phyloP scores from a whole-genome alignment of 225 moss, liverwort and hornwort species.

The Bryum argenteum region DNA sequence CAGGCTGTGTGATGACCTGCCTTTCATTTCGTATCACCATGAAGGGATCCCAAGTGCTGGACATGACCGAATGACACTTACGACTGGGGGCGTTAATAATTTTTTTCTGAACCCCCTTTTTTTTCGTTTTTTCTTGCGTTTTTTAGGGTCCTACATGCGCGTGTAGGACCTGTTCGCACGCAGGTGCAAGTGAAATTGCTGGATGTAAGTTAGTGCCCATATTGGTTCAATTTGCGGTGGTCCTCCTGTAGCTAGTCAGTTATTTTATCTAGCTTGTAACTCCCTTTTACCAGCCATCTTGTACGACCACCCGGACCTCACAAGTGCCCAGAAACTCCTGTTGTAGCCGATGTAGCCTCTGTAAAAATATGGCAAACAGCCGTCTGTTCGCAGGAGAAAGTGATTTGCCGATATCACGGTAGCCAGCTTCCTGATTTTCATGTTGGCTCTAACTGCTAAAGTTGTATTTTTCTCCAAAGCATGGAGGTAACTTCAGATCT shows the following conservation, averaged over 20 bases:
- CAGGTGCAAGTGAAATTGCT: constrained; percentile 28
- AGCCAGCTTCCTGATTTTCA: no score
- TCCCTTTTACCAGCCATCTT: background rate
- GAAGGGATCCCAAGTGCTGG: constrained; percentile 5
- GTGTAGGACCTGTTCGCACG: constrained; percentile 25
- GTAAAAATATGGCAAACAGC: no score
- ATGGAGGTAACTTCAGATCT: no score
- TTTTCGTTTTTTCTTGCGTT: constrained; percentile 22
- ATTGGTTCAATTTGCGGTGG: constrained; percentile 6
- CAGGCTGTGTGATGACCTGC: background rate
- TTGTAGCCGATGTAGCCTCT: no score
- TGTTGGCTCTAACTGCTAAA: no score
- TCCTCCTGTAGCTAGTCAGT: background rate
- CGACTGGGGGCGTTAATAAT: constrained; percentile 11
- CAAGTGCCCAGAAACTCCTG: no score
- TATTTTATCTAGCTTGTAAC: constrained; percentile 5
- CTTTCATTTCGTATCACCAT: background rate
- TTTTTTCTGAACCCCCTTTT: background rate
- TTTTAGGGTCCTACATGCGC: constrained; percentile 23
- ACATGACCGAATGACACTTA: background rate
- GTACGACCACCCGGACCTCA: background rate
- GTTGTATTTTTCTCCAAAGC: no score
- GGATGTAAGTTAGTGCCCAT: constrained; percentile 10
- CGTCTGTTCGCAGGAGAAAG: no score
- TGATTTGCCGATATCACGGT: no score